These are phyloP conservation scores for Hansenula sp. DNA, from an alignment of 1,139 yeast species.

Conservation along the genomic window DNA sequence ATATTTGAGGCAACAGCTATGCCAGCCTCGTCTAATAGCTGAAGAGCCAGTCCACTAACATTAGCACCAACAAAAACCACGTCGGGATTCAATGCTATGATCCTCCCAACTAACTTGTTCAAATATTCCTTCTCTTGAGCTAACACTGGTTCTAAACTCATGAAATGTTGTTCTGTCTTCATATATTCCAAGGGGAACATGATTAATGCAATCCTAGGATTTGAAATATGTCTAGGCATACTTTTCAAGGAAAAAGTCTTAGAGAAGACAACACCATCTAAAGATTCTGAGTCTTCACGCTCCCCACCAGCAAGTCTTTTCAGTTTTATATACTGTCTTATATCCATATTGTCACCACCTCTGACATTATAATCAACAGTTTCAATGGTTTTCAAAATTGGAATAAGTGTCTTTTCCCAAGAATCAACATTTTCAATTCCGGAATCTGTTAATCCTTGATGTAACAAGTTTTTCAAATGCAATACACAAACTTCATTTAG, in stretches of 20 bases:
- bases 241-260: slow-evolving; percentile 77
- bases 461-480: slow-evolving; percentile 30
- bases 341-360: slow-evolving; percentile 74
- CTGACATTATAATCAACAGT: slow-evolving; percentile 51
- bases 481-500: slow-evolving; percentile 30
- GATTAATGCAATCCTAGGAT: slow-evolving; percentile 76
- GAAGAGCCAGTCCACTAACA: slow-evolving; percentile 80
- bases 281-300: slow-evolving; percentile 52
- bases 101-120: slow-evolving; percentile 74
- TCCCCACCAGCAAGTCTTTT: slow-evolving; percentile 80
- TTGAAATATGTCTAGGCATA: slow-evolving; percentile 62
- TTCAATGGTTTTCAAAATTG: slow-evolving; percentile 41
- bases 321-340: slow-evolving; percentile 81
- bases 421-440: slow-evolving; percentile 52
- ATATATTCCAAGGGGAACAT: slow-evolving; percentile 89
- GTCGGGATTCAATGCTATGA: slow-evolving; percentile 74
- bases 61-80: slow-evolving; percentile 77
- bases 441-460: slow-evolving; percentile 70
- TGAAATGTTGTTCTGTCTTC: slow-evolving; percentile 65
- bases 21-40: slow-evolving; percentile 66
- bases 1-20: slow-evolving; percentile 77
- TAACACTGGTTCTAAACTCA: slow-evolving; percentile 77
- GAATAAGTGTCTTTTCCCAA: slow-evolving; percentile 49
- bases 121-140: slow-evolving; percentile 89
- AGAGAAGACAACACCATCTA: slow-evolving; percentile 84